Conservation (phyloP, 2,329 filamentous ascomycete species). For the Arachnopeziza araneosa region DNA sequence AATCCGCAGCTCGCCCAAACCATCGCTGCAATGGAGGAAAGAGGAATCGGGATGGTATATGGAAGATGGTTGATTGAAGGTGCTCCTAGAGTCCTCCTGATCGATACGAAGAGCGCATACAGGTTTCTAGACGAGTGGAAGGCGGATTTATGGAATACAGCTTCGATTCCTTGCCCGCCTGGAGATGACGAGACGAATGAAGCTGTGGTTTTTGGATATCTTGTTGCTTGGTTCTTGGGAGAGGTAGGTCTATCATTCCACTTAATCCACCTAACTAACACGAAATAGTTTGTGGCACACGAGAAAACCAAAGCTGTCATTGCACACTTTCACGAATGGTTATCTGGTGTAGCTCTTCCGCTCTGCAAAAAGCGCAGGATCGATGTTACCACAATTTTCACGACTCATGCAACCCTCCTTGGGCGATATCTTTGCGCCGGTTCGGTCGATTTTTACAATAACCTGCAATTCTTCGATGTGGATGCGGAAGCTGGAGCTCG, state of each 20-base stretch:
- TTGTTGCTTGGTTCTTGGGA: conserved; percentile 96
- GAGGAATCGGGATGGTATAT: conserved; percentile 85
- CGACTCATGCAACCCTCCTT: conserved; percentile 91
- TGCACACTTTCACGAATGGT: conserved; percentile 98
- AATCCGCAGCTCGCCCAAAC: conserved; percentile 74
- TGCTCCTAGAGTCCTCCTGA: conserved; percentile 85
- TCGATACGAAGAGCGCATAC: conserved; percentile 93
- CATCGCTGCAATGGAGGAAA: conserved; percentile 87
- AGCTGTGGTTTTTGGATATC: conserved; percentile 93
- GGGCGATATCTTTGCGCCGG: conserved; percentile 95
- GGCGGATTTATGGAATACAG: conserved; percentile 85
- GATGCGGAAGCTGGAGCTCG: conserved; percentile 96
- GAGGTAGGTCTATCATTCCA: conserved; percentile 56
- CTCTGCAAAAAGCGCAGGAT: conserved; percentile 91
- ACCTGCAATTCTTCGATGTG: conserved; percentile 93
- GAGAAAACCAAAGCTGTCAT: conserved; percentile 90
- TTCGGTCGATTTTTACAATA: conserved; percentile 99
- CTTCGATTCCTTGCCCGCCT: conserved; percentile 88
- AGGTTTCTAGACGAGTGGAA: conserved; percentile 95
- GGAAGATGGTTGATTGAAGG: conserved; percentile 97
- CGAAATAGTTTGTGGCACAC: conserved; percentile 76
- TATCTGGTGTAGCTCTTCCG: conserved; percentile 87
- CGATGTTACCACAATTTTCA: conserved; percentile 97
- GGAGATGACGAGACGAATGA: conserved; percentile 95
- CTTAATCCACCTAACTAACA: conserved; percentile 8